These are phyloP conservation scores for Tolypocladium inflatum DNA, from an alignment of 2,329 filamentous ascomycete species.

Conservation along the genomic window DNA sequence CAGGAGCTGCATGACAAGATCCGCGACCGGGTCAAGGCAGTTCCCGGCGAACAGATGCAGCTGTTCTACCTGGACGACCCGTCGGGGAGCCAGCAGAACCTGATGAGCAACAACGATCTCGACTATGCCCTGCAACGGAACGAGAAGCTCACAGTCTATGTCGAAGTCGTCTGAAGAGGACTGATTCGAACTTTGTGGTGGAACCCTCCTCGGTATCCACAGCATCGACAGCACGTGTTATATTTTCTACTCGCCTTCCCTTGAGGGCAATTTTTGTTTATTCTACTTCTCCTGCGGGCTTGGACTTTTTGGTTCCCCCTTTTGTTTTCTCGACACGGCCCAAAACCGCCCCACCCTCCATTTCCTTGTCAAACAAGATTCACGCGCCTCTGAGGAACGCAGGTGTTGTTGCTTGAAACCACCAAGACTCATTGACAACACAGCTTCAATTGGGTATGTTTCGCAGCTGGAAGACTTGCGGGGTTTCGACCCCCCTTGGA, in stretches of 20 bases:
- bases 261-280: neutral
- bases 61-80: conserved; percentile 82
- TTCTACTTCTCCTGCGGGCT: neutral
- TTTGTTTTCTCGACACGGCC: neutral
- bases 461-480: neutral
- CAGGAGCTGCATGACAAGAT: conserved; percentile 76
- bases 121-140: conserved; percentile 73
- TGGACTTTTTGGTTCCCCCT: neutral
- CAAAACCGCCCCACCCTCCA: neutral
- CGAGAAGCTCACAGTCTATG: conserved; percentile 75
- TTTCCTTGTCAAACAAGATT: neutral
- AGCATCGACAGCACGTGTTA: neutral
- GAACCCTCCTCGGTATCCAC: neutral
- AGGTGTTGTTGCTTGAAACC: neutral
- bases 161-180: conserved; percentile 38
- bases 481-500: neutral
- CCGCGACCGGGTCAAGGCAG: conserved; percentile 70
- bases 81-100: conserved; percentile 61
- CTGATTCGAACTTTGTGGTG: neutral
- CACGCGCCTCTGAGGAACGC: neutral
- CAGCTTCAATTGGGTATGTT: neutral
- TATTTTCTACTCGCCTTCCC: neutral
- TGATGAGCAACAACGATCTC: conserved; percentile 74
- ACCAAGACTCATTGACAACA: neutral
- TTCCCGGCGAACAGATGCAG: conserved; percentile 57